phyloP scores from a whole-genome alignment of 306 rosid species.

The Ceratonia siliqua region DNA sequence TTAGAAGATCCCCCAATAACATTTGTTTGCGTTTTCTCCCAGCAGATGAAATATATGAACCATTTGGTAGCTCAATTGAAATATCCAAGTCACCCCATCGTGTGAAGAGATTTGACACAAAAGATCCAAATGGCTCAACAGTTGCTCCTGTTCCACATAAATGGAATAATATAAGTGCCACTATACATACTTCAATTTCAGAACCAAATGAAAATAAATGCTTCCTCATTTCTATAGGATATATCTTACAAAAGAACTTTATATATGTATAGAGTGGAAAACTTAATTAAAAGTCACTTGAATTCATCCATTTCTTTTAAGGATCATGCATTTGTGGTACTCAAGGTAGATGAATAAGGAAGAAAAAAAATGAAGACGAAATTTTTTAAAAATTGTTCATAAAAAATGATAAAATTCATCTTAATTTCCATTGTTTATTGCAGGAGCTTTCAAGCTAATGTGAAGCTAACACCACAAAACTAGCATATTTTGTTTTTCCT shows the following conservation, averaged over 20 bases:
- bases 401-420: constrained; percentile 10
- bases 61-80: constrained; percentile 67
- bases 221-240: constrained; percentile 8
- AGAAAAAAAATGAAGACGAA: neutral
- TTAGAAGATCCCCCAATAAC: constrained; percentile 51
- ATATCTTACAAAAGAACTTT: constrained; percentile 7
- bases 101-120: constrained; percentile 76
- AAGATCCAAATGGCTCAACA: constrained; percentile 94
- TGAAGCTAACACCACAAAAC: constrained; percentile 14
- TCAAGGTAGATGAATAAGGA: neutral
- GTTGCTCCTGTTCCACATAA: constrained; percentile 78
- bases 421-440: constrained; percentile 25
- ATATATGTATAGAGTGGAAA: neutral
- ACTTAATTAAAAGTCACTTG: constrained; percentile 15
- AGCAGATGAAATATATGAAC: constrained; percentile 57
- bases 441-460: constrained; percentile 8
- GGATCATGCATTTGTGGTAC: constrained; percentile 6
- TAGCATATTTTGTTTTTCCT: constrained; percentile 9
- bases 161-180: constrained; percentile 27
- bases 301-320: constrained; percentile 14
- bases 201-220: constrained; percentile 9
- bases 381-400: neutral
- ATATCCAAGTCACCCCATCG: constrained; percentile 92
- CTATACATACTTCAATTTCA: constrained; percentile 28
- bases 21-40: constrained; percentile 65